These are phyloP conservation scores for Posidonia australis DNA, from an alignment of 106 monocot species.

Conservation along the genomic window DNA sequence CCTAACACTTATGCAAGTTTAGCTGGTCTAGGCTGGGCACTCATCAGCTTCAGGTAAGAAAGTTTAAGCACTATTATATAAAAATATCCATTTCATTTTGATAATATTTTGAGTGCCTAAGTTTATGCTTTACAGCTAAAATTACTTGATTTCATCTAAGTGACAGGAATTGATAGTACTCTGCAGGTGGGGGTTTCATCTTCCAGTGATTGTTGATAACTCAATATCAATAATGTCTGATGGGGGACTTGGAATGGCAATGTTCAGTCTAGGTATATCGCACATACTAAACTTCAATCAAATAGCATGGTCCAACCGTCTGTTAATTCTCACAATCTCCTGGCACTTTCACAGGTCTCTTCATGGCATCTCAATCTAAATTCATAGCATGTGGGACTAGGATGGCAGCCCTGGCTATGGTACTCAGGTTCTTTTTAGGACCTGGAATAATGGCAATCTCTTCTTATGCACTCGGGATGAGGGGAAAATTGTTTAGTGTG, in stretches of 20 bases:
- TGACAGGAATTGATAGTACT: background rate
- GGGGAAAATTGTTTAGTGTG: conserved; percentile 27
- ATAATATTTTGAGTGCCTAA: background rate
- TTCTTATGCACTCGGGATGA: conserved; percentile 47
- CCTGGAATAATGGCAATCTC: too few relatives aligned
- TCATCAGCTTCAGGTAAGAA: conserved; percentile 63
- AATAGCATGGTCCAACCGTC: too few relatives aligned
- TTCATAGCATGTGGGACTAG: conserved; percentile 52
- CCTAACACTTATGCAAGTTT: too few relatives aligned
- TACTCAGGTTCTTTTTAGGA: conserved; percentile 53
- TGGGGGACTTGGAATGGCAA: conserved; percentile 82
- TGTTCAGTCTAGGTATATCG: conserved; percentile 71
- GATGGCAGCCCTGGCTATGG: conserved; percentile 36
- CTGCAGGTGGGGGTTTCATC: conserved; percentile 51
- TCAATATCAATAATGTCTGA: conserved; percentile 57
- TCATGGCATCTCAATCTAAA: conserved; percentile 54
- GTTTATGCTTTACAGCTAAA: too few relatives aligned
- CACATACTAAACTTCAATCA: too few relatives aligned
- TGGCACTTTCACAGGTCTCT: conserved; percentile 40
- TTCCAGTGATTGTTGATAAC: conserved; percentile 44
- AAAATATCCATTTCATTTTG: background rate
- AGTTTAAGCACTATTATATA: too few relatives aligned
- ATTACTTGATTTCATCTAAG: background rate
- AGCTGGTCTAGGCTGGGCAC: too few relatives aligned
- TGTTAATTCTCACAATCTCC: background rate